Evolutionary conservation across 2,329 filamentous ascomycete species (phyloP), one percentile per base, ranked within the genome.

Genomic region (Hymenoscyphus repandus): DNA sequence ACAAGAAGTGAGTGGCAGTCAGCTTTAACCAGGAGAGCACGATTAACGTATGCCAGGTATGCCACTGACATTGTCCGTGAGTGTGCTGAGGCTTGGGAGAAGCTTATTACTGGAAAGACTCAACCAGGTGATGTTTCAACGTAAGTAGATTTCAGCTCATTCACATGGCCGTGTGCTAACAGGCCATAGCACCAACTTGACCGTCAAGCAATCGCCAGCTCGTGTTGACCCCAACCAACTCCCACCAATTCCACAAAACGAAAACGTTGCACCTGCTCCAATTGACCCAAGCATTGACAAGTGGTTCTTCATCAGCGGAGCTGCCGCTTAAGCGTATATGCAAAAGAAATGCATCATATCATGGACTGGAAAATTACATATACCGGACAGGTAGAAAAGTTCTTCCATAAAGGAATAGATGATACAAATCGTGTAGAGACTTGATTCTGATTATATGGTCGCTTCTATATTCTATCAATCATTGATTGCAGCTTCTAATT

Each of bases 301-400:
- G 85, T 99, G 93, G 93, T 99, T 99, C 87, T 99, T 97, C 84
- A 99, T 99, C 75, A 96, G 90, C 72, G 93, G 93, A 73, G 93
- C 93, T 69, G 89, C 90, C 64, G 79, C 86, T 65, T 92, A 88
- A 76, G 47, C 45, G 13, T 12, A n/a, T n/a, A 6, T n/a, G 9
- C 11, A 10, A 37, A 38, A 22, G n/a, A 36, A 22, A 32, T 42
- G 10, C 30, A 42, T 49, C 20, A 49, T 34, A 17, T n/a, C 32
- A 49, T 49, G 33, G 40, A 37, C 32, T 18, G 47, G 32, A 18
- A 30, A 47, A 17, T 32, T 42, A 9, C 31, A 47, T 27, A 36
- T 20, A 6, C 17, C 13, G 18, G 17, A 11, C 27, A 32, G 20
- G 32, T 37, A 51, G 5, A 43, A 36, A 51, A 42, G 10, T 41